Conservation (phyloP, 345 rosid species). For the Xanthoceras sorbifolium region DNA sequence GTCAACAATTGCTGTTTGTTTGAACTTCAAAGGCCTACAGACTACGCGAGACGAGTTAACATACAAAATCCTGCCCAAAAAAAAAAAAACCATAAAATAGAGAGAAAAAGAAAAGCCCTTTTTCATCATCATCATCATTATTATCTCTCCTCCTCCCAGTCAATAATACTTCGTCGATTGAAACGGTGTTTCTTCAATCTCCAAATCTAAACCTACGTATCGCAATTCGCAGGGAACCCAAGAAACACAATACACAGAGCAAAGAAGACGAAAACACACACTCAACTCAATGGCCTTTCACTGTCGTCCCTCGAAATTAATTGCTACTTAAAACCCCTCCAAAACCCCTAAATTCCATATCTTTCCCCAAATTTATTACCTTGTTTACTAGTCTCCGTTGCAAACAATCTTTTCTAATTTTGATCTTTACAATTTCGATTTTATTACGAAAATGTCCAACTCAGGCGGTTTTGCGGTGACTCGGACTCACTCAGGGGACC, state of each 20-base stretch:
- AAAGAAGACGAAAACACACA: not conserved
- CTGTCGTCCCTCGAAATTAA: not conserved
- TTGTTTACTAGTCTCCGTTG: not conserved
- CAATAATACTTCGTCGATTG: not conserved
- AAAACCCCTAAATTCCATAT: constrained; percentile 6
- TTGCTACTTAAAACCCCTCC: constrained; percentile 19
- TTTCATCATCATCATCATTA: not conserved
- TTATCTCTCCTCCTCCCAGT: not conserved
- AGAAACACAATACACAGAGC: not conserved
- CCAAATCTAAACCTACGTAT: constrained; percentile 1
- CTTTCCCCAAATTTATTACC: constrained; percentile 6
- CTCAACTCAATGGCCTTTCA: not conserved
- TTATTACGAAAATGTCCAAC: constrained; percentile 34
- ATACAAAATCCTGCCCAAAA: not conserved
- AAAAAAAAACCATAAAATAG: not conserved
- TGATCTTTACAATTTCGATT: not conserved
- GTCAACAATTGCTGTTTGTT: not conserved
- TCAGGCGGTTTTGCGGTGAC: constrained; percentile 39
- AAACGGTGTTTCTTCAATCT: not conserved
- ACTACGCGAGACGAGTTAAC: not conserved
- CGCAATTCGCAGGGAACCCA: not conserved
- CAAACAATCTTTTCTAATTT: not conserved
- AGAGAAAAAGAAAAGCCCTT: not conserved
- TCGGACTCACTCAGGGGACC: constrained; percentile 37
- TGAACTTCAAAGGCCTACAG: not conserved